Conservation (phyloP, 225 moss, liverwort and hornwort species). For the Physcomitrium patens region DNA sequence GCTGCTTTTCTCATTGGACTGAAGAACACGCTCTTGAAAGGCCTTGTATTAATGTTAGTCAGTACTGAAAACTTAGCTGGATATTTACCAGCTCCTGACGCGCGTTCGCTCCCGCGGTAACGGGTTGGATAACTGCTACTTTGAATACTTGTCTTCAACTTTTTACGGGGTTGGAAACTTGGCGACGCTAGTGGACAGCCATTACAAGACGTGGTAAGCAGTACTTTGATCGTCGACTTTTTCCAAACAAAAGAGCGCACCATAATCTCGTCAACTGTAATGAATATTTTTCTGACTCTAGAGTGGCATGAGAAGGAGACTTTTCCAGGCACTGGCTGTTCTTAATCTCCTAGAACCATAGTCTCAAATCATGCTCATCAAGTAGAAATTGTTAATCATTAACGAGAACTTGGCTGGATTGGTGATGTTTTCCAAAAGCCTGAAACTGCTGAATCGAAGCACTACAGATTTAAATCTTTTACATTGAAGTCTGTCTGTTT, state of each 20-base stretch:
- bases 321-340: too few species aligned
- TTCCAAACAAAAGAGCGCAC: too few species aligned
- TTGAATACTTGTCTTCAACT: background rate
- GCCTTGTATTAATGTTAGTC: background rate
- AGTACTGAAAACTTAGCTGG: slow-evolving; percentile 8
- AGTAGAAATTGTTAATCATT: too few species aligned
- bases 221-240: too few species aligned
- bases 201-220: slow-evolving; percentile 23
- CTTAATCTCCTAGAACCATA: too few species aligned
- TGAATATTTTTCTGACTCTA: too few species aligned
- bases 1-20: background rate
- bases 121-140: slow-evolving; percentile 2
- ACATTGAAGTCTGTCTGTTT: background rate
- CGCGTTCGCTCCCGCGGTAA: background rate
- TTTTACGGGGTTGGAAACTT: slow-evolving; percentile 1
- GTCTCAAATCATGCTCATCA: too few species aligned
- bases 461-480: background rate
- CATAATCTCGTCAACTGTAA: too few species aligned
- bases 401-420: too few species aligned
- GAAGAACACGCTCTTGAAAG: background rate
- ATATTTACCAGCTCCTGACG: slow-evolving; percentile 5
- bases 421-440: background rate
- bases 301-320: too few species aligned
- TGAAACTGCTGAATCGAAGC: background rate
- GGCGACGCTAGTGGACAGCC: slow-evolving; percentile 7